These are phyloP conservation scores for Rhizopus delemar DNA, from an alignment of 371 early-diverging fungal genomes.

Conservation along the genomic window DNA sequence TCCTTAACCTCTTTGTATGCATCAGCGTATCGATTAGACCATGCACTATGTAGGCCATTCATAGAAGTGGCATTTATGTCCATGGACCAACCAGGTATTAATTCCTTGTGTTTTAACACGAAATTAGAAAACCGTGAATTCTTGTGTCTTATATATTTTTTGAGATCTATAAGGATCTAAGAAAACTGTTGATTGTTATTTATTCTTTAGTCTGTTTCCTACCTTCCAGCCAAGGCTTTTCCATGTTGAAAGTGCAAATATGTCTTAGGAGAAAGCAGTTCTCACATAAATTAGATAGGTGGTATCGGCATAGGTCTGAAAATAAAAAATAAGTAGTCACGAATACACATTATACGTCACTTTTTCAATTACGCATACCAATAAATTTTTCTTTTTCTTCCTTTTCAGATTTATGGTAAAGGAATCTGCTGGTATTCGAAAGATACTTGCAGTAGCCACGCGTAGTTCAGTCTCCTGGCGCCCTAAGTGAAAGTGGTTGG, in stretches of 20 bases:
- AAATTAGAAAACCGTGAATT: constrained; percentile 19
- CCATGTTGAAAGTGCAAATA: constrained; percentile 9
- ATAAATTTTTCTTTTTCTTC: no score
- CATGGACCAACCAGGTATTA: constrained; percentile 23
- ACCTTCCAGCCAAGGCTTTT: constrained; percentile 7
- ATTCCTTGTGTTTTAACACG: constrained; percentile 16
- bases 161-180: constrained; percentile 14
- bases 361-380: no score
- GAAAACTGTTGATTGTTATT: constrained; percentile 15
- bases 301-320: no score
- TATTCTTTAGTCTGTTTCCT: constrained; percentile 3
- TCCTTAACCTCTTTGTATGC: constrained; percentile 15
- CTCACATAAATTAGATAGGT: no score
- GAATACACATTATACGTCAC: no score
- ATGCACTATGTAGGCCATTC: constrained; percentile 16
- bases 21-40: constrained; percentile 13
- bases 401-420: no score
- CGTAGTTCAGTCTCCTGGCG: constrained; percentile 16
- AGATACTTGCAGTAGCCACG: constrained; percentile 15
- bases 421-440: constrained; percentile 3
- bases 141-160: constrained; percentile 16
- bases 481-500: constrained; percentile 17
- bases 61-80: constrained; percentile 16
- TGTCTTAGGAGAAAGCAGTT: no score
- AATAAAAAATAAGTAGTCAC: no score